Base-by-base conservation (phyloP, 2,329 filamentous ascomycete genomes). In the Paecilomyces fulvus region DNA sequence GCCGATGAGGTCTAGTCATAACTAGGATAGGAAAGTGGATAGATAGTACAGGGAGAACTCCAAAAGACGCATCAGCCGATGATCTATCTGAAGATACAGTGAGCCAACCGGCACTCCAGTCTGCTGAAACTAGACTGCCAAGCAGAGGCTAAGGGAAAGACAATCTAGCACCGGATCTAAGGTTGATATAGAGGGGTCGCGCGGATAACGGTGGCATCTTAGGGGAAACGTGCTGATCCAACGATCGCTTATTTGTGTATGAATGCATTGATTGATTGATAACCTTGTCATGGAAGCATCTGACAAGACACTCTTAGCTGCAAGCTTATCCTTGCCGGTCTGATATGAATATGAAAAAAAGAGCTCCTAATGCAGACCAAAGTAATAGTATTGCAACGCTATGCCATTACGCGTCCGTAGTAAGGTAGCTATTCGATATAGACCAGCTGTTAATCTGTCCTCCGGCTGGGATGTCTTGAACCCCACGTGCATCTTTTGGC, bases 121-220 rank as follows among this genome's bases (percentile, higher is more conserved):
- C 33, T n/a, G 17, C 33, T 43, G n/a, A 3, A n/a, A 43, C 6
- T 7, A 43, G 43, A 59, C 51, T 20, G 61, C 63, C 31, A 51
- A 52, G 28, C n/a, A n/a, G 62, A 64, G 46, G 58, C 64, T n/a
- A 65, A 65, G 53, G 56, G 59, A 48, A 21, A 21, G 21, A 21
- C 21, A 21, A 21, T 3, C 21, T 21, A 21, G 21, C 2, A 21
- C 21, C 21, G 33, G n/a, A 17, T 43, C n/a, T 43, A 17, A 43
- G 37, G 14, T 43, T 43, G 5, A 43, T 3, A n/a, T 43, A 4
- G 25, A 28, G 8, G 37, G 14, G 37, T 43, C 37, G 9, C 8
- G 37, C 37, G n/a, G 14, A 43, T 3, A 20, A 43, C 37, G 5
- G 37, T 1, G n/a, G 5, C n/a, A n/a, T n/a, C 5, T 17, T n/a